A percentile compares a stretch with the other conserved stretches of the same genome.
Evolutionary conservation across 2,329 filamentous ascomycete genomes (phyloP).

Genomic region (Clarireedia paspali): DNA sequence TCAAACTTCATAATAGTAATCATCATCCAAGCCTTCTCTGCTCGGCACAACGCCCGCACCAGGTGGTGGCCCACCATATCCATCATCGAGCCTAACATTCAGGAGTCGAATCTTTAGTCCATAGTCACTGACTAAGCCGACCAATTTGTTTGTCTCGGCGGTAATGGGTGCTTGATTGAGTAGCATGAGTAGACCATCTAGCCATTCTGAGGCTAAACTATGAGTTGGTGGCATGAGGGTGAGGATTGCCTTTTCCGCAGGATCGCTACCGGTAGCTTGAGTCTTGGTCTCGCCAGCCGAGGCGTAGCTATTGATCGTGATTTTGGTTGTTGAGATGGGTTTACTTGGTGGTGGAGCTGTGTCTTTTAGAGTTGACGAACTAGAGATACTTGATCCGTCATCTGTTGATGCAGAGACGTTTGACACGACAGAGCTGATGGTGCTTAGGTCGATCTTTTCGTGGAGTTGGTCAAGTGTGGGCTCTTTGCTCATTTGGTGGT

Average conservation of each 20-base stretch:
- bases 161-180: constrained; percentile 94
- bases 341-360: constrained; percentile 22
- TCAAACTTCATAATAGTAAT: constrained; percentile 71
- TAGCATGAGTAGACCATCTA: constrained; percentile 91
- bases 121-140: constrained; percentile 80
- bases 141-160: constrained; percentile 86
- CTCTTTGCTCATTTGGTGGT: constrained; percentile 51
- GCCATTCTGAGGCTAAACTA: constrained; percentile 86
- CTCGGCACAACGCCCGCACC: constrained; percentile 66
- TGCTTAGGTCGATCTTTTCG: constrained; percentile 80
- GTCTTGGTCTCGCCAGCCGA: constrained; percentile 14
- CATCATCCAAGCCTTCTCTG: constrained; percentile 78
- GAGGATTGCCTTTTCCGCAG: constrained; percentile 65
- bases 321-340: constrained; percentile 57
- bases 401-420: constrained; percentile 56
- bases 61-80: constrained; percentile 51
- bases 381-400: constrained; percentile 39
- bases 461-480: constrained; percentile 66
- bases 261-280: constrained; percentile 29
- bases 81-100: constrained; percentile 80
- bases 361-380: constrained; percentile 33
- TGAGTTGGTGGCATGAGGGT: constrained; percentile 77
- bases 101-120: constrained; percentile 86
- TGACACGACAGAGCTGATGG: constrained; percentile 87
- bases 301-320: constrained; percentile 77